A percentile compares a stretch with the other conserved stretches of the same genome.
Conservation (phyloP, 1,284 basidiomycete genomes). For the Inonotus hispidus region DNA sequence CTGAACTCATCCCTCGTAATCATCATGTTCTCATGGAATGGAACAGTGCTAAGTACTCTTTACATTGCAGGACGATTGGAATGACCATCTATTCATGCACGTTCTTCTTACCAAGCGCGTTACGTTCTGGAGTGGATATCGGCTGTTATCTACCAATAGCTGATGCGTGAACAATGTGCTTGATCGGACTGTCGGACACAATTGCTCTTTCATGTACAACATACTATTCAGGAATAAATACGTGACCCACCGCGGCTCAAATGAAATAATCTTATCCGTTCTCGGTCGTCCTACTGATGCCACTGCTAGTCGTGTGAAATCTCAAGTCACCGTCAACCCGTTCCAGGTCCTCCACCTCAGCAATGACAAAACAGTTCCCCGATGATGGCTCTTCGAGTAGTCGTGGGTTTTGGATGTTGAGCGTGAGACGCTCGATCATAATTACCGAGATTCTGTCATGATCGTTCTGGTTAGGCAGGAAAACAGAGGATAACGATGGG, state of each 20-base stretch:
- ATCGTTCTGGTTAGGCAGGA: not conserved
- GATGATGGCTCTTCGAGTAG: not conserved
- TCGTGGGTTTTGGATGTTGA: slow-evolving; percentile 13
- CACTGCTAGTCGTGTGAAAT: not conserved
- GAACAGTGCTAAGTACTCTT: not conserved
- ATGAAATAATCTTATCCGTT: not conserved
- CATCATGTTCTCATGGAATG: not conserved
- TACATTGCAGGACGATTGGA: not conserved
- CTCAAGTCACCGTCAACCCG: not conserved
- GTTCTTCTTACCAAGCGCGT: too few relatives aligned
- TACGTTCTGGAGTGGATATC: too few relatives aligned
- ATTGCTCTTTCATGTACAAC: not conserved
- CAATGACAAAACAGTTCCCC: not conserved
- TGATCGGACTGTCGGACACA: not conserved
- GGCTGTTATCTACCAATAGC: too few relatives aligned
- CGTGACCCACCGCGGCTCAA: not conserved
- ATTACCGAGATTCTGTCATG: slow-evolving; percentile 6
- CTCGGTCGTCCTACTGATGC: not conserved
- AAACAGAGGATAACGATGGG: not conserved
- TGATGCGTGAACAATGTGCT: too few relatives aligned
- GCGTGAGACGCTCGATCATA: slow-evolving; percentile 9
- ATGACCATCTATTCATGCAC: too few relatives aligned
- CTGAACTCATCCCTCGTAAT: not conserved
- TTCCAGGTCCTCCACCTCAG: not conserved
- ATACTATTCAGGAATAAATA: not conserved